Conservation (phyloP, 225 moss, liverwort and hornwort species). For the Ulota crispa region DNA sequence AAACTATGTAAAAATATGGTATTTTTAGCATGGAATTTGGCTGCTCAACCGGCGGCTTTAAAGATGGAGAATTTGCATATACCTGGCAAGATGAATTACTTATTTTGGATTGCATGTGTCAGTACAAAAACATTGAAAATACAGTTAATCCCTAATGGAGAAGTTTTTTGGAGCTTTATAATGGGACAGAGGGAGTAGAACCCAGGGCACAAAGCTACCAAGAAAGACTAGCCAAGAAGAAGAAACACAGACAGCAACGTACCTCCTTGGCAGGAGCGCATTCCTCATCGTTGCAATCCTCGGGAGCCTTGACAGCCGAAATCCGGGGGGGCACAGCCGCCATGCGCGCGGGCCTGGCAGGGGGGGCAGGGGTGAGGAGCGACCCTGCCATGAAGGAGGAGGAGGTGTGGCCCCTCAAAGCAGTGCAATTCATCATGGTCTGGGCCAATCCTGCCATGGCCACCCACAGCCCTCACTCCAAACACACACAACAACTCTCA, state of each 20-base stretch:
- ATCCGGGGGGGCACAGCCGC: conserved; percentile 26
- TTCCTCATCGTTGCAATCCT: conserved; percentile 80
- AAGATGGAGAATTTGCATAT: no score
- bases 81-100: no score
- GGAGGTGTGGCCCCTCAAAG: conserved; percentile 21
- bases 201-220: background rate
- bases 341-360: conserved; percentile 25
- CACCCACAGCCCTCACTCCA: background rate
- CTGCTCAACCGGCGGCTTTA: no score
- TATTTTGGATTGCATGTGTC: no score
- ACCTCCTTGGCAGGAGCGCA: conserved; percentile 77
- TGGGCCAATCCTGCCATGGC: conserved; percentile 56
- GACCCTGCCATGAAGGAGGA: conserved; percentile 29
- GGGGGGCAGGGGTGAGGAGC: background rate
- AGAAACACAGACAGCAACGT: background rate
- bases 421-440: conserved; percentile 43
- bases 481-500: background rate
- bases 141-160: no score
- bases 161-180: no score
- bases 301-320: conserved; percentile 52
- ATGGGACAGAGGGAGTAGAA: no score
- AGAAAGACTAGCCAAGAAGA: background rate
- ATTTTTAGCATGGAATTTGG: no score
- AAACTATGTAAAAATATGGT: no score
- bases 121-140: no score